A percentile compares a stretch with the other conserved stretches of the same genome.
Conservation (phyloP, 2,329 filamentous ascomycete genomes). For the Aspergillus tamarii region DNA sequence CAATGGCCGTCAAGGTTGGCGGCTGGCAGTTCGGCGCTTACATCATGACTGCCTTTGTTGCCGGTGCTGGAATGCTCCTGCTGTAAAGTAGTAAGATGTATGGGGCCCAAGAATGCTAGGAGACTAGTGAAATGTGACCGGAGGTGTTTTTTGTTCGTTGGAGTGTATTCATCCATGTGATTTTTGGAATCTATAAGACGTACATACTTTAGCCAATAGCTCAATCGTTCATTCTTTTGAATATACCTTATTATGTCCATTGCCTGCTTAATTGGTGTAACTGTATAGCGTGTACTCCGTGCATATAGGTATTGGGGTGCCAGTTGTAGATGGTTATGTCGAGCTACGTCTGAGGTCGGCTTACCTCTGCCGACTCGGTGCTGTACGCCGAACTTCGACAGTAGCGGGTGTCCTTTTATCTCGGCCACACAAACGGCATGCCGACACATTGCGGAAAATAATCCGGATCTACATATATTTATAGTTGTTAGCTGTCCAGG, state of each 20-base stretch:
- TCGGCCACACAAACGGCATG: slow-evolving; percentile 21
- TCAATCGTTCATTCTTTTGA: slow-evolving; percentile 4
- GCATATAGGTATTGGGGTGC: background rate
- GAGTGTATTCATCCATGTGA: slow-evolving; percentile 3
- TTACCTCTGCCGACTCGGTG: slow-evolving; percentile 4
- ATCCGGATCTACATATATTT: slow-evolving; percentile 8
- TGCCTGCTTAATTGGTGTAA: background rate
- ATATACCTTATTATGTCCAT: background rate
- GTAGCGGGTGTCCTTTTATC: background rate
- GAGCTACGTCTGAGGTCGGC: slow-evolving; percentile 4
- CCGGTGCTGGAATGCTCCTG: slow-evolving; percentile 52
- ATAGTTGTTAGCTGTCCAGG: background rate
- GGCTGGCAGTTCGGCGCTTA: slow-evolving; percentile 48
- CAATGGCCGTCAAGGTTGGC: slow-evolving; percentile 44
- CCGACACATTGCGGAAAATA: slow-evolving; percentile 19
- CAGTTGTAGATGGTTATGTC: background rate
- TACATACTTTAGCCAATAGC: slow-evolving; percentile 12
- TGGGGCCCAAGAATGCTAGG: background rate
- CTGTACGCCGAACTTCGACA: background rate
- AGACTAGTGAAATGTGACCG: background rate
- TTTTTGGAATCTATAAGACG: background rate
- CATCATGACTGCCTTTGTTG: slow-evolving; percentile 45
- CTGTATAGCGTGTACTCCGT: background rate
- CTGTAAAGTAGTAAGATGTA: slow-evolving; percentile 38
- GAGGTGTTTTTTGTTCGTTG: background rate